A percentile compares a stretch with the other conserved stretches of the same genome.
These are phyloP conservation scores for Mycena polygramma DNA, from an alignment of 768 basidiomycete genomes.

Conservation along the genomic window DNA sequence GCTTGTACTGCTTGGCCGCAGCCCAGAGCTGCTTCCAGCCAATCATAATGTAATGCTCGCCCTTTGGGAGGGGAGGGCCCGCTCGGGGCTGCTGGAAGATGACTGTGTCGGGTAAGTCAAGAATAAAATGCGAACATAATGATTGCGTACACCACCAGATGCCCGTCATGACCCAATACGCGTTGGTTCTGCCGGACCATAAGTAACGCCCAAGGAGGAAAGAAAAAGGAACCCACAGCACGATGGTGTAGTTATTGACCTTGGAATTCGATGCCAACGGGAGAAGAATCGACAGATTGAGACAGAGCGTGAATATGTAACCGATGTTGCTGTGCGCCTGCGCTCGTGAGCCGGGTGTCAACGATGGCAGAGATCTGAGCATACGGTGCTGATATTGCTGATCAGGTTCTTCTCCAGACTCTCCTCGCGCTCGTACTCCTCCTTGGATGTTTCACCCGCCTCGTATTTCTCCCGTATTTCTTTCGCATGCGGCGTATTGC, in stretches of 20 bases:
- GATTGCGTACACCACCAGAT: conserved; percentile 87
- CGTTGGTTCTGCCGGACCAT: conserved; percentile 64
- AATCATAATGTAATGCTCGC: conserved; percentile 81
- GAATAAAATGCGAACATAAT: neutral
- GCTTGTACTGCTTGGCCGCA: conserved; percentile 80
- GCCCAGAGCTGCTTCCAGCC: conserved; percentile 94
- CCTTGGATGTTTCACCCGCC: conserved; percentile 67
- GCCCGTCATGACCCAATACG: conserved; percentile 83
- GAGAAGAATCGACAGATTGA: conserved; percentile 80
- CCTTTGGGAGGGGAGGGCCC: conserved; percentile 83
- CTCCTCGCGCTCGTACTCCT: conserved; percentile 80
- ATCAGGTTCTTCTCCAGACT: conserved; percentile 88
- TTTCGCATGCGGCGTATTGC: conserved; percentile 78
- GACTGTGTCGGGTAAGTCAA: conserved; percentile 56
- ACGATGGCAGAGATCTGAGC: conserved; percentile 32
- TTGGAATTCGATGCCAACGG: conserved; percentile 69
- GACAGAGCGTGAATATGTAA: conserved; percentile 71
- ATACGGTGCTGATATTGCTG: conserved; percentile 86
- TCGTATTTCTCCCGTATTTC: conserved; percentile 68
- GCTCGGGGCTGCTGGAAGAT: conserved; percentile 89
- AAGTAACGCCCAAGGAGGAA: neutral
- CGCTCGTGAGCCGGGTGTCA: neutral
- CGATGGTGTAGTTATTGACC: conserved; percentile 82
- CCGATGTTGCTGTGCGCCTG: conserved; percentile 85
- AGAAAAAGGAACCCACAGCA: conserved; percentile 63